Percentiles rank a stretch among this genome's conserved stretches.
These are phyloP conservation scores for Leucocoprinus birnbaumii DNA, from an alignment of 768 basidiomycete species.

Conservation along the genomic window DNA sequence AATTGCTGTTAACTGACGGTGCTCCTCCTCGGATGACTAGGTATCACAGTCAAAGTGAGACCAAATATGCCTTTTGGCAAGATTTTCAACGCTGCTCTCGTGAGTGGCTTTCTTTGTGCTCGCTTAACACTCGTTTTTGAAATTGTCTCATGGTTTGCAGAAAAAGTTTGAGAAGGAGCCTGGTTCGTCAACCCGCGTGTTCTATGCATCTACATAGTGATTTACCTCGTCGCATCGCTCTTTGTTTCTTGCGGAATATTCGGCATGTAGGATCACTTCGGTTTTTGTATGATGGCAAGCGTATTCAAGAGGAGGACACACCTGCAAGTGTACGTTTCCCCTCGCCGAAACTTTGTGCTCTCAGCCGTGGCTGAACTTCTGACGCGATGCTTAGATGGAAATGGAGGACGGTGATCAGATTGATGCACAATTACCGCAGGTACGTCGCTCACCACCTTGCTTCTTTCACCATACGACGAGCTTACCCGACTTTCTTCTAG, in stretches of 20 bases:
- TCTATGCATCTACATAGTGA: neutral
- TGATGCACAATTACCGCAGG: constrained; percentile 59
- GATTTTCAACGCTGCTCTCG: constrained; percentile 68
- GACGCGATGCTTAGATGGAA: constrained; percentile 31
- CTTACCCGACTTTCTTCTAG: no score
- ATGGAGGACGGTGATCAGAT: constrained; percentile 67
- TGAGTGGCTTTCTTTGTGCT: constrained; percentile 35
- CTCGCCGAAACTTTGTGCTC: neutral
- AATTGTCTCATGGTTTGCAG: constrained; percentile 25
- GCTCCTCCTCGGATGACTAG: no score
- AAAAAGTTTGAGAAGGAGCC: constrained; percentile 57
- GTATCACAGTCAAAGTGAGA: constrained; percentile 67
- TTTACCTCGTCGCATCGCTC: neutral
- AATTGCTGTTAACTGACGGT: no score
- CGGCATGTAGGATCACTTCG: constrained; percentile 52
- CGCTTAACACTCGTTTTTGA: neutral
- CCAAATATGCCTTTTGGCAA: constrained; percentile 60
- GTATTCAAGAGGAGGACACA: constrained; percentile 46
- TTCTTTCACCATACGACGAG: no score
- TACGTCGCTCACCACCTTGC: constrained; percentile 20
- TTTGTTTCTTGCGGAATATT: neutral
- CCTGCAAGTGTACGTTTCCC: constrained; percentile 45
- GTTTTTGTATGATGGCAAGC: constrained; percentile 54
- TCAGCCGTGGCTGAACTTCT: neutral
- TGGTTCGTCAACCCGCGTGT: constrained; percentile 33